These are phyloP conservation scores for Solanum sitiens DNA, from an alignment of 257 asterid species.

Conservation along the genomic window DNA sequence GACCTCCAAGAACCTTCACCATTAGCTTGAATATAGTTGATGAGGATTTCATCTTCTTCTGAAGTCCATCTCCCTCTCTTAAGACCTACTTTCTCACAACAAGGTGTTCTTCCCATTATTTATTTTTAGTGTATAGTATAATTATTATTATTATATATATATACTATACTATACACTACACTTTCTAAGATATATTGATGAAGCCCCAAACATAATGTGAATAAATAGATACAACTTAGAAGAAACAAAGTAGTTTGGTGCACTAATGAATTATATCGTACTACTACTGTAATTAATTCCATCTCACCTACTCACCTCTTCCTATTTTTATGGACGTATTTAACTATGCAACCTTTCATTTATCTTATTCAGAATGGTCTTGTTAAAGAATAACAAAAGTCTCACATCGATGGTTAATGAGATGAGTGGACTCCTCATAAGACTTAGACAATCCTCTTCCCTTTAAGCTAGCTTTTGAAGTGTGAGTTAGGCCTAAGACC, in stretches of 20 bases:
- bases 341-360: not conserved
- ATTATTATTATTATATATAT: too few species aligned
- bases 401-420: too few species aligned
- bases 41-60: constrained; percentile 67
- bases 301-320: not conserved
- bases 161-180: not conserved
- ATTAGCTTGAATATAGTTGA: constrained; percentile 44
- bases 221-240: not conserved
- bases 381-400: too few species aligned
- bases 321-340: not conserved
- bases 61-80: constrained; percentile 80
- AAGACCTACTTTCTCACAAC: constrained; percentile 88
- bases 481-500: too few species aligned
- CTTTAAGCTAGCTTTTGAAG: too few species aligned
- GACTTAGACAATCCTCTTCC: too few species aligned
- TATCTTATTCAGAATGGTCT: not conserved
- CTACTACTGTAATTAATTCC: not conserved
- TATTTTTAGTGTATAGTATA: not conserved
- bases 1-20: constrained; percentile 97
- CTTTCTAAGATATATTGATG: not conserved
- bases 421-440: too few species aligned
- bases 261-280: not conserved
- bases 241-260: not conserved
- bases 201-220: not conserved
- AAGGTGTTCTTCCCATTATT: constrained; percentile 76